These are phyloP conservation scores for Rhynchospora pubera DNA, from an alignment of 176 grass and related monocot genomes.

Conservation along the genomic window DNA sequence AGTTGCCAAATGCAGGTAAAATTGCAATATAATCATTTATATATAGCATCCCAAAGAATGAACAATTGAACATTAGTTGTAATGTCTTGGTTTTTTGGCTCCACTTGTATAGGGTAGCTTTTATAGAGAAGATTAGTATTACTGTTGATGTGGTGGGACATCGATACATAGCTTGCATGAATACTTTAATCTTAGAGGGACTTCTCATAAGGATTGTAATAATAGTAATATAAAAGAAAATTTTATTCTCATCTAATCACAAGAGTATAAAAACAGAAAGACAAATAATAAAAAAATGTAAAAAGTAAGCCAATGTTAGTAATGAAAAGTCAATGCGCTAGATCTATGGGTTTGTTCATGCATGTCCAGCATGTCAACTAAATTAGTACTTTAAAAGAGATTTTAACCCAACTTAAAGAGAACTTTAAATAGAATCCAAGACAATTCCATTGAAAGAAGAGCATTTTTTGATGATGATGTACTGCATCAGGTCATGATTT, in stretches of 20 bases:
- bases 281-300: neutral
- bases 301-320: conserved; percentile 1
- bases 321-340: conserved; percentile 7
- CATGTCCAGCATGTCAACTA: conserved; percentile 27
- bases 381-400: conserved; percentile 18
- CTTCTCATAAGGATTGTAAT: neutral
- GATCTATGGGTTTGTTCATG: conserved; percentile 17
- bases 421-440: conserved; percentile 11
- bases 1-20: neutral
- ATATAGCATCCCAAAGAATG: neutral
- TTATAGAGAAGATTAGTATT: conserved; percentile 14
- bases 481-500: neutral
- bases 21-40: neutral
- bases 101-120: conserved; percentile 1
- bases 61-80: neutral
- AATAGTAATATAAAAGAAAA: neutral
- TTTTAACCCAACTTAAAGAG: conserved; percentile 11
- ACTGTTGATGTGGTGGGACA: neutral
- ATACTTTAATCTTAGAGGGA: neutral
- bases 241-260: neutral
- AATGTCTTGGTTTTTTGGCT: neutral
- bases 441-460: neutral
- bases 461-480: neutral
- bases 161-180: neutral
- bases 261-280: neutral